These are phyloP conservation scores for Aspergillus haitiensis DNA, from an alignment of 495 filamentous ascomycete species.

Conservation along the genomic window DNA sequence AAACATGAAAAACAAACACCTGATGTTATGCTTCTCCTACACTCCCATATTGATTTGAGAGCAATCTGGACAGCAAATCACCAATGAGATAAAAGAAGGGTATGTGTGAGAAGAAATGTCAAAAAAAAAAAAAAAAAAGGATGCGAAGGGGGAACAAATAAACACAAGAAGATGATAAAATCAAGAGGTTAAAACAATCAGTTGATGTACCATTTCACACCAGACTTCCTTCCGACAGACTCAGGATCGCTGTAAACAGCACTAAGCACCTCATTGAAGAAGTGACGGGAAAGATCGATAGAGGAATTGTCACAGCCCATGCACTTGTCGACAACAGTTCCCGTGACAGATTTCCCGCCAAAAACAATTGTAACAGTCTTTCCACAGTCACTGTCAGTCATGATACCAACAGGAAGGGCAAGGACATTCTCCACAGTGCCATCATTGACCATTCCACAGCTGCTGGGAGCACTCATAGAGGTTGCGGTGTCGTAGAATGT, in stretches of 20 bases:
- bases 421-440: slow-evolving; percentile 43
- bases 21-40: too few relatives aligned
- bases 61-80: too few relatives aligned
- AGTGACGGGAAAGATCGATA: slow-evolving; percentile 48
- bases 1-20: too few relatives aligned
- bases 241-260: slow-evolving; percentile 8
- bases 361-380: slow-evolving; percentile 61
- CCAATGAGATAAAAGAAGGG: too few relatives aligned
- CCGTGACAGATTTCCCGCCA: slow-evolving; percentile 55
- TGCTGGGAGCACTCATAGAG: slow-evolving; percentile 37
- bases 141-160: background rate
- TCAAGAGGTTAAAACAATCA: slow-evolving; percentile 26
- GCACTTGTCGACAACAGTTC: slow-evolving; percentile 72
- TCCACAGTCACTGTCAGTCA: slow-evolving; percentile 66
- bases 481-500: slow-evolving; percentile 52
- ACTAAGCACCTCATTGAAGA: slow-evolving; percentile 41
- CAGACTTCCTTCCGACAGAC: background rate
- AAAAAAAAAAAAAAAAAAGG: too few relatives aligned
- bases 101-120: too few relatives aligned
- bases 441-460: slow-evolving; percentile 48
- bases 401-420: slow-evolving; percentile 49
- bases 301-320: slow-evolving; percentile 57
- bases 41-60: too few relatives aligned
- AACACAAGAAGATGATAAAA: background rate
- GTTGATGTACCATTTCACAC: slow-evolving; percentile 25